Evolutionary conservation across 257 asterid species (phyloP).

Genomic region (Oldenlandia corymbosa): DNA sequence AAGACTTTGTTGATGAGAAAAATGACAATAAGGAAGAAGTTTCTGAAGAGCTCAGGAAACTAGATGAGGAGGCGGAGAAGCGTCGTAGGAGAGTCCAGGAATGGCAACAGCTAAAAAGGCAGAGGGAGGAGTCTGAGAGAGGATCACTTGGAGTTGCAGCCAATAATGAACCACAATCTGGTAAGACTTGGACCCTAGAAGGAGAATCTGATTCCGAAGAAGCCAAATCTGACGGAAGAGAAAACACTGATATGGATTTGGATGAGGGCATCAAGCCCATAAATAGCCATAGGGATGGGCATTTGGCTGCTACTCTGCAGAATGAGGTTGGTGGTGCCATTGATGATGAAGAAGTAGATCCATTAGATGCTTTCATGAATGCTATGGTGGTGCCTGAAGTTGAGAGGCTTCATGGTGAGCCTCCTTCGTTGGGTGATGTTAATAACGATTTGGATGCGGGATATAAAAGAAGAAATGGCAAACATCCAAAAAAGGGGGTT

Average conservation of each 20-base stretch:
- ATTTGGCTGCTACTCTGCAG: constrained; percentile 28
- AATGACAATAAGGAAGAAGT: constrained; percentile 60
- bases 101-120: constrained; percentile 78
- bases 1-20: constrained; percentile 25
- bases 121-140: constrained; percentile 66
- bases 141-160: constrained; percentile 53
- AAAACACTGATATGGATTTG: constrained; percentile 41
- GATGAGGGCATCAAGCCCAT: constrained; percentile 32
- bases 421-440: constrained; percentile 28
- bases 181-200: constrained; percentile 83
- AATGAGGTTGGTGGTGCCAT: constrained; percentile 32
- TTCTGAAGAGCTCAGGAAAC: constrained; percentile 70
- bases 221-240: constrained; percentile 42
- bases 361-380: constrained; percentile 86
- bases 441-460: constrained; percentile 36
- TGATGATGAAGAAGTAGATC: constrained; percentile 65
- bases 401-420: constrained; percentile 46
- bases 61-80: constrained; percentile 84
- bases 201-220: constrained; percentile 93
- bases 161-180: constrained; percentile 46
- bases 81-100: constrained; percentile 89
- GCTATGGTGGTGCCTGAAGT: constrained; percentile 86
- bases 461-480: constrained; percentile 29
- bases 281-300: constrained; percentile 30
- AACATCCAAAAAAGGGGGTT: constrained; percentile 27